A percentile compares a stretch with the other conserved stretches of the same genome.
Evolutionary conservation across 1,284 basidiomycete genomes (phyloP).

Genomic region (Tilletia walkeri): DNA sequence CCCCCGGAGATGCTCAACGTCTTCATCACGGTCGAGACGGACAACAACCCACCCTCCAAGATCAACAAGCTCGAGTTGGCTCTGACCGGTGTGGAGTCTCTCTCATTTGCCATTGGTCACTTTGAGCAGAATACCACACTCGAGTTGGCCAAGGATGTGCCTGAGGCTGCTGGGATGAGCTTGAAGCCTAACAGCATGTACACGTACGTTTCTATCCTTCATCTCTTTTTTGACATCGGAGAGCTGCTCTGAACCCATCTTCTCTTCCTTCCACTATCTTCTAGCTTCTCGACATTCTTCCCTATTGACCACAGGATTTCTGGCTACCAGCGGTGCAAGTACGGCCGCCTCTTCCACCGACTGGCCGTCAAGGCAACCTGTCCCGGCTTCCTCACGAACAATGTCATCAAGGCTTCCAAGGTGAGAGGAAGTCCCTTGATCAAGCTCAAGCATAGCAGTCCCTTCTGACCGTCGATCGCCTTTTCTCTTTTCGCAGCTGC

Average conservation of each 20-base stretch:
- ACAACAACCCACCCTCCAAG: slow-evolving; percentile 30
- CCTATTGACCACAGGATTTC: slow-evolving; percentile 35
- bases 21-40: slow-evolving; percentile 35
- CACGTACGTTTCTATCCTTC: slow-evolving; percentile 25
- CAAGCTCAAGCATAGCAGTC: too few species aligned
- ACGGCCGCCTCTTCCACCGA: slow-evolving; percentile 35
- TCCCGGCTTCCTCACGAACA: slow-evolving; percentile 27
- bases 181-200: slow-evolving; percentile 33
- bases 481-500: background rate
- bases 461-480: too few species aligned
- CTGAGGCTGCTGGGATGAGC: slow-evolving; percentile 31
- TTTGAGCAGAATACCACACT: slow-evolving; percentile 40
- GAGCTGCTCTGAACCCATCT: slow-evolving; percentile 1
- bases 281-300: slow-evolving; percentile 18
- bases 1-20: slow-evolving; percentile 29
- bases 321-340: slow-evolving; percentile 37
- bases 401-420: background rate
- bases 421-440: background rate
- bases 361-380: slow-evolving; percentile 36
- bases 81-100: slow-evolving; percentile 33
- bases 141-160: slow-evolving; percentile 34
- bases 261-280: background rate
- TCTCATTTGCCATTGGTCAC: slow-evolving; percentile 34
- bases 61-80: slow-evolving; percentile 28
- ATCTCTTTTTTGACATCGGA: background rate